Evolutionary conservation across 2,329 filamentous ascomycete genomes (phyloP), one percentile per base, ranked within the genome.

Genomic region (Phoma sp.): DNA sequence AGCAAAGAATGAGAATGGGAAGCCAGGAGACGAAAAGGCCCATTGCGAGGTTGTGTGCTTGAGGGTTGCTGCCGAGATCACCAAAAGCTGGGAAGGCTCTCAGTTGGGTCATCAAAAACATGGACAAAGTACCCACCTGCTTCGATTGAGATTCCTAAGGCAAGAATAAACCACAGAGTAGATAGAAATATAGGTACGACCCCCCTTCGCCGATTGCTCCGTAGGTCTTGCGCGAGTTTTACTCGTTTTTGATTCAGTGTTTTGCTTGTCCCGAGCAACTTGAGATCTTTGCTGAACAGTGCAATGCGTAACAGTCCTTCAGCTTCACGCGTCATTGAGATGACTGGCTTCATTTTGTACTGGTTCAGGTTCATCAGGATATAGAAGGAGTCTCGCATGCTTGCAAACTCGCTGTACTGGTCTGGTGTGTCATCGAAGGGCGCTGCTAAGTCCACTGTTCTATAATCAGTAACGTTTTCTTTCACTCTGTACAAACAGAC

Each of bases 1-100:
- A 73, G 39, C 75, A 73, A 6, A 78, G 64, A 17, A 80, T 74
- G 6, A 80, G 60, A 7, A 79, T 65, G 2, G 78, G 78, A 2
- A 81, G 61, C 78, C 77, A 80, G 8, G 73, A 68, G 10, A 79
- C 60, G n/a, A 80, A 56, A 4, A 78, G 51, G 2, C 78, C 78
- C 4, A 81, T 62, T 2, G 77, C 73, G 1, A 80, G 70, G 45
- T 76, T 74, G 47, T 80, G 77, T 1, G 77, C 76, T 5, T 73
- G 75, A 3, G 73, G 63, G 36, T 76, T 76, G 12, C 69, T 63
- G 2, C 77, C 77, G 5, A 75, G 31, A 6, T 63, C 58, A 3
- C 64, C 64, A 27, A 75, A 75, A 4, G 73, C 68, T 57, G 43
- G 29, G 17, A 15, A 43, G 69, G 19, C 6, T 1, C 6, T 51